These are phyloP conservation scores for Quercus lobata DNA, from an alignment of 331 rosid species.

Conservation along the genomic window DNA sequence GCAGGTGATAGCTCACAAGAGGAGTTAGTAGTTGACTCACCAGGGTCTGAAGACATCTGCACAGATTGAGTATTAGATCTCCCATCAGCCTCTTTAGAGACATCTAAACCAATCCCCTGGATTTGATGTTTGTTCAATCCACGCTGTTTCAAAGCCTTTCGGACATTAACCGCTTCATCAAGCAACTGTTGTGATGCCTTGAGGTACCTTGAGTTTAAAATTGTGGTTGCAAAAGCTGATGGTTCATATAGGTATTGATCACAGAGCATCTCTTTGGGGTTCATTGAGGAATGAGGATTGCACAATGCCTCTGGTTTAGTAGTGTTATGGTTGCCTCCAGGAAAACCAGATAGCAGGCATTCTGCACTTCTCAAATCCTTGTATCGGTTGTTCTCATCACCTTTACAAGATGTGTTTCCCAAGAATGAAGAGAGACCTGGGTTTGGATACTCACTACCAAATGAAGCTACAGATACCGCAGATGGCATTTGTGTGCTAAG, in stretches of 20 bases:
- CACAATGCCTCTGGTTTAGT: conserved; percentile 46
- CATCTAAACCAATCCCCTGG: conserved; percentile 35
- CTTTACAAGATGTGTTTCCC: conserved; percentile 30
- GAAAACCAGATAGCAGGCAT: conserved; percentile 39
- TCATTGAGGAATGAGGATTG: conserved; percentile 31
- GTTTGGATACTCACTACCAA: conserved; percentile 52
- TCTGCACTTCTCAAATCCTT: conserved; percentile 44
- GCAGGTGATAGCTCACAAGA: conserved; percentile 52
- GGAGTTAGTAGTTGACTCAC: conserved; percentile 38
- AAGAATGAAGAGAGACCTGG: conserved; percentile 40
- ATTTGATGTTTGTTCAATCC: conserved; percentile 47
- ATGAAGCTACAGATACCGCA: conserved; percentile 38
- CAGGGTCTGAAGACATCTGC: conserved; percentile 42
- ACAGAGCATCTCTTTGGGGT: conserved; percentile 30
- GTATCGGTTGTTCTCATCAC: conserved; percentile 35
- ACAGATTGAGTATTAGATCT: conserved; percentile 40
- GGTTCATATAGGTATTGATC: conserved; percentile 38
- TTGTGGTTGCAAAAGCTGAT: conserved; percentile 23
- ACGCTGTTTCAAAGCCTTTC: conserved; percentile 64
- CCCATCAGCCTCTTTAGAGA: conserved; percentile 56
- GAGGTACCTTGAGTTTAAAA: conserved; percentile 50
- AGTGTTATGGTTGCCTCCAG: conserved; percentile 29
- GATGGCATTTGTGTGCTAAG: conserved; percentile 58
- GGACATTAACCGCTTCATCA: conserved; percentile 72
- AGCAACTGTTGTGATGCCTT: conserved; percentile 79